Percentiles rank a stretch among this genome's conserved stretches.
phyloP scores from a whole-genome alignment of 2,329 filamentous ascomycete genomes.

The Sporothrix humicola region DNA sequence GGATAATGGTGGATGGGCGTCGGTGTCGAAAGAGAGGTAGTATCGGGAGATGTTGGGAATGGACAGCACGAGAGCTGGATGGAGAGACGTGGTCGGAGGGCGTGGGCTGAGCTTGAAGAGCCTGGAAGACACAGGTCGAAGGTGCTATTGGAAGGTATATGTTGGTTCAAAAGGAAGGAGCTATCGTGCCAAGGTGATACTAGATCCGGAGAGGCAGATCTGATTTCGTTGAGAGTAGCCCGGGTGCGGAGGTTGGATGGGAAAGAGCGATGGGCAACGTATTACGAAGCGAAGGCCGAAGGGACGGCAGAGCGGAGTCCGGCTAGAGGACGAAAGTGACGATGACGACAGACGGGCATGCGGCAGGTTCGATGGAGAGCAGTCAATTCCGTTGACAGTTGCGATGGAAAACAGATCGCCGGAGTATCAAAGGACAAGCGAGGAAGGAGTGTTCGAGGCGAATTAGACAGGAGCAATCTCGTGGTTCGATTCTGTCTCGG shows the following conservation, averaged over 20 bases:
- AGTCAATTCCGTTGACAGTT: conserved; percentile 15
- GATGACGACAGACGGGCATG: conserved; percentile 30
- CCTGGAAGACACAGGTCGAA: background rate
- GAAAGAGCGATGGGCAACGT: background rate
- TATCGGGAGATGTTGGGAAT: background rate
- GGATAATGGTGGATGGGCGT: background rate
- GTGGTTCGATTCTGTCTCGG: conserved; percentile 12
- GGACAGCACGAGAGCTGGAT: conserved; percentile 6
- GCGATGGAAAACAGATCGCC: background rate
- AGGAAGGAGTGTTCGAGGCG: background rate
- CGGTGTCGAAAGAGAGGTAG: too few relatives aligned
- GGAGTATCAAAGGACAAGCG: background rate
- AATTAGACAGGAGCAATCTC: background rate
- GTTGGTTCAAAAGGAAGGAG: background rate
- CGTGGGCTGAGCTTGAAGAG: background rate
- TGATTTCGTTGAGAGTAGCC: background rate
- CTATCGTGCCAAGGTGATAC: background rate
- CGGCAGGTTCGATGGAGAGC: conserved; percentile 21
- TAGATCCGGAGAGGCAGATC: background rate
- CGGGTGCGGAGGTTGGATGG: background rate
- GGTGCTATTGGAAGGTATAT: too few relatives aligned
- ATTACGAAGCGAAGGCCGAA: background rate
- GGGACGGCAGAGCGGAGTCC: conserved; percentile 28
- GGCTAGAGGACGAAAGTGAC: conserved; percentile 25
- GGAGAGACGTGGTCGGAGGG: background rate